Evolutionary conservation across 2,329 filamentous ascomycete species (phyloP).

Genomic region (Xylaria multiplex): DNA sequence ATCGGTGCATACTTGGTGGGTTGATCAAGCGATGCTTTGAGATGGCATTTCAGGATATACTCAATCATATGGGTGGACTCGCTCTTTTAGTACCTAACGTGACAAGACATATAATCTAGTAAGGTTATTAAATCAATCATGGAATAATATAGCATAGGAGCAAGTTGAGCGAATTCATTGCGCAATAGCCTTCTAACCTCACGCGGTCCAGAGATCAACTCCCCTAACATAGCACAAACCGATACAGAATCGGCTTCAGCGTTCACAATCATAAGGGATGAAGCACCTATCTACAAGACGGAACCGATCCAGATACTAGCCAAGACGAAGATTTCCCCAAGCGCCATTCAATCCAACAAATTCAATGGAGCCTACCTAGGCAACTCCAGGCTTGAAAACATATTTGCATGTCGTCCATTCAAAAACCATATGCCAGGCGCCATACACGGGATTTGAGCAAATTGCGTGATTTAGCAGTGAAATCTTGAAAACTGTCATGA

Average conservation of each 20-base stretch:
- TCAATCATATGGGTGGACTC: neutral
- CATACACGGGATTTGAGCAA: constrained; percentile 2
- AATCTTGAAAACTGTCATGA: constrained; percentile 1
- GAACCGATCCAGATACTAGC: neutral
- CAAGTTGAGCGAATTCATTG: neutral
- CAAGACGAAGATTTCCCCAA: neutral
- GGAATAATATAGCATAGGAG: neutral
- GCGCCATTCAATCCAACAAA: neutral
- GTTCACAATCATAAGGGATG: neutral
- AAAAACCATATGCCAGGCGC: constrained; percentile 2
- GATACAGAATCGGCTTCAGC: neutral
- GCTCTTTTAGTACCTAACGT: neutral
- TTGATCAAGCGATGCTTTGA: constrained; percentile 18
- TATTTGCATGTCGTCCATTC: constrained; percentile 9
- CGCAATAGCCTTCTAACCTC: neutral
- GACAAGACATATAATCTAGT: neutral
- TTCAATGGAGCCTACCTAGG: neutral
- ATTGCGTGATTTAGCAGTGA: neutral
- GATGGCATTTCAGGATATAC: neutral
- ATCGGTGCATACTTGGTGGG: constrained; percentile 29
- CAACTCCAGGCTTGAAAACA: neutral
- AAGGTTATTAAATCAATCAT: neutral
- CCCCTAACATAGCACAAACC: neutral
- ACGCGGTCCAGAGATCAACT: neutral
- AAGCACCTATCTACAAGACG: neutral